Base-by-base conservation (phyloP, 768 basidiomycete genomes). In the Pleurotus salmoneostramineus region DNA sequence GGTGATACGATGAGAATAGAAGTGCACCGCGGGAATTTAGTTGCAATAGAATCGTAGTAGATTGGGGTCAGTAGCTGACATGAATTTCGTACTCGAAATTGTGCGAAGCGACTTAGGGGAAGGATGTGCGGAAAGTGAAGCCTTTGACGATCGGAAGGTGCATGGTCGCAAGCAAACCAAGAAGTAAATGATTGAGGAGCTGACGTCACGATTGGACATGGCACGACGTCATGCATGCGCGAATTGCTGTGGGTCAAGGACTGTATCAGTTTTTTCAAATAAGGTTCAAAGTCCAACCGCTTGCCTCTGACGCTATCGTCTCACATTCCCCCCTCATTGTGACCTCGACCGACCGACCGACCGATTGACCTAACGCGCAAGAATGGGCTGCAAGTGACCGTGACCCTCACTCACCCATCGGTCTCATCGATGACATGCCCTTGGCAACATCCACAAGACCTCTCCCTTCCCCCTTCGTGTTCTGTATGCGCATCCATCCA, bases 311-410 rank as follows among this genome's bases (percentile, higher is more conserved):
- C 37, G 44, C 58, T 64, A 62, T 61, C 62, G 66, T 58, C 66
- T 66, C 70, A 63, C 63, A 64, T 61, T 58, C 68, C 65, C n/a
- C 65, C 70, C 69, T 70, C 76, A 70, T 6, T 17, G 44, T 5
- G n/a, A 55, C 32, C 36, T n/a, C 52, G 52, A 55, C 52, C 52
- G 21, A 27, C 37, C 50, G 50, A 52, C 50, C 50, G 52, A 55
- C 52, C 40, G 35, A 55, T 40, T 77, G 75, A 79, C 78, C 71
- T 74, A 78, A 77, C 79, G 83, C 69, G 74, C 80, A 78, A 87
- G 77, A 80, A 91, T 91, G 89, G 89, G 89, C 83, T 91, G 89
- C 88, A 84, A 67, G 89, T 88, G n/a, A n/a, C n/a, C n/a, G n/a
- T n/a, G n/a, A 42, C 67, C 50, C n/a, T 6, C 69, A 52, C 65